phyloP scores from a whole-genome alignment of 306 rosid genomes.

The Dryas drummondii region DNA sequence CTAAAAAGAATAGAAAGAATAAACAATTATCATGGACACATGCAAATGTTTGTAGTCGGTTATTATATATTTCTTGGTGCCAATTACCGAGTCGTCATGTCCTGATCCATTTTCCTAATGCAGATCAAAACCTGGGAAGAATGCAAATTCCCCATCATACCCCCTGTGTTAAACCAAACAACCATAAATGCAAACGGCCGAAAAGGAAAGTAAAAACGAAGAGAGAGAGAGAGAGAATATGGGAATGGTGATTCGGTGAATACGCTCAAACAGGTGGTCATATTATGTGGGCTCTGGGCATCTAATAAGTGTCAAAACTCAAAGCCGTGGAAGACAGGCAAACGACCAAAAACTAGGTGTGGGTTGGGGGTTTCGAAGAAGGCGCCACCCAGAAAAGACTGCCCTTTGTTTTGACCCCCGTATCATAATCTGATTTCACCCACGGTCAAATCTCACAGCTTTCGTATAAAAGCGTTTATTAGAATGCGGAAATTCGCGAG shows the following conservation, averaged over 20 bases:
- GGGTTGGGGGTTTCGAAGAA: neutral
- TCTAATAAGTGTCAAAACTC: neutral
- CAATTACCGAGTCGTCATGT: neutral
- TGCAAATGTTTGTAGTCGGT: no score
- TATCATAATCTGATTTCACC: neutral
- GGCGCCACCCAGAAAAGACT: neutral
- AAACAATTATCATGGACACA: no score
- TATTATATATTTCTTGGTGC: no score
- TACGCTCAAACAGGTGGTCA: neutral
- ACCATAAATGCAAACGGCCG: neutral
- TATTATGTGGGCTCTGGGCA: neutral
- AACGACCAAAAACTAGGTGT: no score
- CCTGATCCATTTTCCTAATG: no score
- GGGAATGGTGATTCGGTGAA: neutral
- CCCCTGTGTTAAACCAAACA: neutral
- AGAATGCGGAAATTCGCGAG: slow-evolving; percentile 74
- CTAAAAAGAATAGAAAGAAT: no score
- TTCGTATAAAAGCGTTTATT: neutral
- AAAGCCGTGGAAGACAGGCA: neutral
- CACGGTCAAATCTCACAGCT: neutral
- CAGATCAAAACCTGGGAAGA: no score
- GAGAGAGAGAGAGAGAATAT: neutral
- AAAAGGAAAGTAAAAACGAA: neutral
- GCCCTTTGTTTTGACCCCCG: neutral
- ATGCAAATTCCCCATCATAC: neutral